Evolutionary conservation across 371 early-diverging fungal species (phyloP).

Genomic region (Mortierella sp.): DNA sequence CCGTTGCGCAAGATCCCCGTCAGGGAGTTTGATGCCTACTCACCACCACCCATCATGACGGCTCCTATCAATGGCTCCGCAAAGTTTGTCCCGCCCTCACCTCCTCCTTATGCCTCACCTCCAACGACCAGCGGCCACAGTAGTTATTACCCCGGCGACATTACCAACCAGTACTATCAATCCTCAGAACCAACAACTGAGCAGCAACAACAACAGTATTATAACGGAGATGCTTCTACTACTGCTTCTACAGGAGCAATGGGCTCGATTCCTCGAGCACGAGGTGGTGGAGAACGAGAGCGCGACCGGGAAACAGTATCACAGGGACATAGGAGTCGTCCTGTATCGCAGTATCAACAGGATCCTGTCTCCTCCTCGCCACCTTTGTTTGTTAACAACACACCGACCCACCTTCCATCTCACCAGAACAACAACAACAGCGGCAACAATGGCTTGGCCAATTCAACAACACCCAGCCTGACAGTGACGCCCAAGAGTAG

Average conservation of each 20-base stretch:
- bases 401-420: constrained; percentile 3
- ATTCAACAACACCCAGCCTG: constrained; percentile 4
- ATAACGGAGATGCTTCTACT: neutral
- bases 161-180: constrained; percentile 8
- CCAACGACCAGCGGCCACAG: constrained; percentile 1
- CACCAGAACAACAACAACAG: constrained; percentile 22
- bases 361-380: constrained; percentile 5
- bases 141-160: neutral
- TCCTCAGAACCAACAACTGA: constrained; percentile 3
- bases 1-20: constrained; percentile 46
- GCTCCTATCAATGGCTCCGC: constrained; percentile 37
- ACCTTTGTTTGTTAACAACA: constrained; percentile 8
- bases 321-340: constrained; percentile 13
- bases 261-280: constrained; percentile 5
- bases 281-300: constrained; percentile 3
- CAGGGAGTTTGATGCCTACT: constrained; percentile 46
- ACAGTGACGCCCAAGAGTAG: constrained; percentile 31
- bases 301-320: constrained; percentile 4
- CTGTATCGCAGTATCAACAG: constrained; percentile 10
- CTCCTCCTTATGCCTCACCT: constrained; percentile 16
- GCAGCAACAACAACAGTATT: constrained; percentile 2
- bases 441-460: neutral
- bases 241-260: neutral
- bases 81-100: constrained; percentile 30
- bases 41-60: constrained; percentile 49